Conservation (phyloP, 495 filamentous ascomycete species). For the Cercophora newfieldiana region DNA sequence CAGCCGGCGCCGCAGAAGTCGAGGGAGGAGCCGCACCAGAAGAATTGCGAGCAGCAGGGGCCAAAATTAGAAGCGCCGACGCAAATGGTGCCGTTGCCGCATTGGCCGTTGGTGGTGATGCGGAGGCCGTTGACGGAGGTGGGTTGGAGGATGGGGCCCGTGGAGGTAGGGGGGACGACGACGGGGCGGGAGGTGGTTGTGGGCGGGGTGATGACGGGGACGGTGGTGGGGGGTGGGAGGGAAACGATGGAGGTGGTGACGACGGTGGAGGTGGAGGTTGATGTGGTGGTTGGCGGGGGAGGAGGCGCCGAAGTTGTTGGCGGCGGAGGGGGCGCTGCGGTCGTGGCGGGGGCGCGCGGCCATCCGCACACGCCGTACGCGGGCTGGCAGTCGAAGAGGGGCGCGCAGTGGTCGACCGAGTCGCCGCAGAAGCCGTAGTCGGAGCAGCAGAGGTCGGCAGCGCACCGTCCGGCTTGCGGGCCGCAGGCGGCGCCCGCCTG, state of each 20-base stretch:
- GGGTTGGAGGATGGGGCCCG: not conserved
- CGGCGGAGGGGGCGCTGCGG: slow-evolving; percentile 9
- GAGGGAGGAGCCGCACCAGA: slow-evolving; percentile 50
- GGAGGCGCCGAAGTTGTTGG: slow-evolving; percentile 20
- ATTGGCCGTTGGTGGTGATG: slow-evolving; percentile 35
- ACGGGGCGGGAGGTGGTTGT: slow-evolving; percentile 4
- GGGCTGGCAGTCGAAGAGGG: slow-evolving; percentile 50
- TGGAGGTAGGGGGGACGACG: slow-evolving; percentile 4
- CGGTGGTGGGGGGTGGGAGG: slow-evolving; percentile 15
- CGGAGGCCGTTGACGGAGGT: slow-evolving; percentile 10
- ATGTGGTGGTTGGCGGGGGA: slow-evolving; percentile 16
- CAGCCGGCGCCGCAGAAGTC: slow-evolving; percentile 56
- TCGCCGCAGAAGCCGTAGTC: slow-evolving; percentile 54
- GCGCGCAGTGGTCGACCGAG: slow-evolving; percentile 49
- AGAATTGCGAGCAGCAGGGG: slow-evolving; percentile 46
- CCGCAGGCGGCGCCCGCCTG: slow-evolving; percentile 29
- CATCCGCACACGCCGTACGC: slow-evolving; percentile 43
- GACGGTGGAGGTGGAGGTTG: slow-evolving; percentile 9
- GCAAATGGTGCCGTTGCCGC: slow-evolving; percentile 39
- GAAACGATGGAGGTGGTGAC: not conserved
- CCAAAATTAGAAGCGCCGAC: slow-evolving; percentile 31
- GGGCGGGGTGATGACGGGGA: slow-evolving; percentile 4
- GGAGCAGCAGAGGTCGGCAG: slow-evolving; percentile 39
- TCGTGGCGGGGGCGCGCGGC: slow-evolving; percentile 22
- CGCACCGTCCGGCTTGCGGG: slow-evolving; percentile 23